These are phyloP conservation scores for Vitellaria paradoxa DNA, from an alignment of 179 eudicot genomes.

Conservation along the genomic window DNA sequence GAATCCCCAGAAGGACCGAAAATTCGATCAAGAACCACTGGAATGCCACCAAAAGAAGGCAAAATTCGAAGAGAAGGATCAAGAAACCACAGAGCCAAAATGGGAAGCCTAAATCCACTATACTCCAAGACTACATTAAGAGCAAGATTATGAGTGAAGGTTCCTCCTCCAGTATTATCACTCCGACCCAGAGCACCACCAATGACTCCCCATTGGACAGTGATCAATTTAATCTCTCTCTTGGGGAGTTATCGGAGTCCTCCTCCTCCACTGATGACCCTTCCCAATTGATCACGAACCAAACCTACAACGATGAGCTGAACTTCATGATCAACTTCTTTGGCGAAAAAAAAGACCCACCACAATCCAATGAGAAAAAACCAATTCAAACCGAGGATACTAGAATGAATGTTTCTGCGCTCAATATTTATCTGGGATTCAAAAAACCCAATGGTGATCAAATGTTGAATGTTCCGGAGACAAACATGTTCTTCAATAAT, in stretches of 20 bases:
- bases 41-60: constrained; percentile 72
- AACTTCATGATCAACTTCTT: constrained; percentile 42
- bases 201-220: constrained; percentile 13
- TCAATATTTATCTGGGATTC: not conserved
- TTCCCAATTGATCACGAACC: constrained; percentile 16
- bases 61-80: constrained; percentile 39
- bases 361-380: not conserved
- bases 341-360: constrained; percentile 4
- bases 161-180: constrained; percentile 5
- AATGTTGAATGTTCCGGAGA: not conserved
- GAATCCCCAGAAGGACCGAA: constrained; percentile 67
- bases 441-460: not conserved
- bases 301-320: constrained; percentile 37
- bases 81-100: constrained; percentile 23
- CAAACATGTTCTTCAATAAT: not conserved
- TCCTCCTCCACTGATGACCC: constrained; percentile 2
- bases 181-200: not conserved
- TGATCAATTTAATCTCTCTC: not conserved
- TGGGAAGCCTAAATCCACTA: constrained; percentile 27
- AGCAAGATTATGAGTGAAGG: constrained; percentile 9
- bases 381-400: not conserved
- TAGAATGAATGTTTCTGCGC: not conserved
- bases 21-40: constrained; percentile 79
- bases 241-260: constrained; percentile 9
- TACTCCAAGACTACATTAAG: constrained; percentile 55